A percentile compares a stretch with the other conserved stretches of the same genome.
These are phyloP conservation scores for Talaromyces funiculosus DNA, from an alignment of 2,329 filamentous ascomycete genomes.

Conservation along the genomic window DNA sequence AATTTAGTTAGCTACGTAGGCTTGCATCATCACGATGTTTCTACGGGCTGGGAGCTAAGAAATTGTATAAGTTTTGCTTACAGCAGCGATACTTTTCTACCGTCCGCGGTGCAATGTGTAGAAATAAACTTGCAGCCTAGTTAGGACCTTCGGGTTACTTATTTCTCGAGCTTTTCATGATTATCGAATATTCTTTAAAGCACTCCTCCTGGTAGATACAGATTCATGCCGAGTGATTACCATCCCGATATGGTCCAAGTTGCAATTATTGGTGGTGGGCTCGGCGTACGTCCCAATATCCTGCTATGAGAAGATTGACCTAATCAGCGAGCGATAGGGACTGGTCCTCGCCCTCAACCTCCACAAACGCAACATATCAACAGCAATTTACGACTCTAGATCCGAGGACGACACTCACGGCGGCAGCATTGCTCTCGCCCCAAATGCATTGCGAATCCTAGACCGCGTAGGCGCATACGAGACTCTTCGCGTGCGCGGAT, in stretches of 20 bases:
- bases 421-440: neutral
- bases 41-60: neutral
- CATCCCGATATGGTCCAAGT: neutral
- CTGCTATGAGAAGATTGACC: neutral
- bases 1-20: too few relatives aligned
- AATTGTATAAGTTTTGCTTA: neutral
- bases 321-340: neutral
- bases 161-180: too few relatives aligned
- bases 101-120: too few relatives aligned
- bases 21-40: neutral
- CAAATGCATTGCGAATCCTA: neutral
- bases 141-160: neutral
- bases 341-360: neutral
- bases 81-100: neutral
- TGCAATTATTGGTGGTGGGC: neutral
- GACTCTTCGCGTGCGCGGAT: neutral
- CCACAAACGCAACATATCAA: neutral
- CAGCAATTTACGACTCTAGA: neutral
- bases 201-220: too few relatives aligned
- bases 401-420: neutral
- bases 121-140: too few relatives aligned
- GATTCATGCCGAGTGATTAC: too few relatives aligned
- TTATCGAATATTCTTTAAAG: too few relatives aligned
- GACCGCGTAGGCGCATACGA: neutral
- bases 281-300: neutral